Conservation (phyloP, 768 basidiomycete species). For the Mycena latifolia region DNA sequence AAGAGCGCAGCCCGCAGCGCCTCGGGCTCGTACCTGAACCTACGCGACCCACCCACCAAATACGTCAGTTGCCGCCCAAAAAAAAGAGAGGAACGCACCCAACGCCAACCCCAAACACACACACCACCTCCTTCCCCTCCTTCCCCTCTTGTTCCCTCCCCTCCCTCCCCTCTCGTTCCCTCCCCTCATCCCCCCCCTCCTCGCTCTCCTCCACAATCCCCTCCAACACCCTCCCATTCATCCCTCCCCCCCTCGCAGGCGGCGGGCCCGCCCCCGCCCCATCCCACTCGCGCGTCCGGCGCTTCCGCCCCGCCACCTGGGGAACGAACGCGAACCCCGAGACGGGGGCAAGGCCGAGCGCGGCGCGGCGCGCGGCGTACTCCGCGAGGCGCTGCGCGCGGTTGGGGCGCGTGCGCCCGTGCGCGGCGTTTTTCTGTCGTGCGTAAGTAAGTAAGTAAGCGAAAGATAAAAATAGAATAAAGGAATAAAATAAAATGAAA, state of each 20-base stretch:
- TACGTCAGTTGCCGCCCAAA: background rate
- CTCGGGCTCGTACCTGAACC: constrained; percentile 58
- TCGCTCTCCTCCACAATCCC: constrained; percentile 53
- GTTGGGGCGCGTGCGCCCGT: constrained; percentile 67
- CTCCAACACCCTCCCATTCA: constrained; percentile 56
- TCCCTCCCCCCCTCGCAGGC: background rate
- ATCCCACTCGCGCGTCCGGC: background rate
- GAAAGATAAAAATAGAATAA: background rate
- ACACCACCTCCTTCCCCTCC: constrained; percentile 49
- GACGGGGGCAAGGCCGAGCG: constrained; percentile 51
- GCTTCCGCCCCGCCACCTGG: background rate
- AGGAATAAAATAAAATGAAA: too few species aligned
- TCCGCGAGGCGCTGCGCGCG: constrained; percentile 76
- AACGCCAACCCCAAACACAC: constrained; percentile 52
- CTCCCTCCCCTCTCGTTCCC: constrained; percentile 35
- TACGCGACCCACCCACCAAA: constrained; percentile 36
- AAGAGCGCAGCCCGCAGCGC: constrained; percentile 8
- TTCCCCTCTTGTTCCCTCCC: constrained; percentile 37
- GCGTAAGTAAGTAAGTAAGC: constrained; percentile 35
- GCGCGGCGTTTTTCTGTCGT: constrained; percentile 63
- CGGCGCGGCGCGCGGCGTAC: constrained; percentile 70
- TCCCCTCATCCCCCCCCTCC: constrained; percentile 43
- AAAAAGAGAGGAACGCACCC: constrained; percentile 52
- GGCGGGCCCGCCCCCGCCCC: background rate
- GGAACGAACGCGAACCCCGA: background rate